Evolutionary conservation across 2,329 filamentous ascomycete genomes (phyloP).

Genomic region (Colletotrichum lentis): DNA sequence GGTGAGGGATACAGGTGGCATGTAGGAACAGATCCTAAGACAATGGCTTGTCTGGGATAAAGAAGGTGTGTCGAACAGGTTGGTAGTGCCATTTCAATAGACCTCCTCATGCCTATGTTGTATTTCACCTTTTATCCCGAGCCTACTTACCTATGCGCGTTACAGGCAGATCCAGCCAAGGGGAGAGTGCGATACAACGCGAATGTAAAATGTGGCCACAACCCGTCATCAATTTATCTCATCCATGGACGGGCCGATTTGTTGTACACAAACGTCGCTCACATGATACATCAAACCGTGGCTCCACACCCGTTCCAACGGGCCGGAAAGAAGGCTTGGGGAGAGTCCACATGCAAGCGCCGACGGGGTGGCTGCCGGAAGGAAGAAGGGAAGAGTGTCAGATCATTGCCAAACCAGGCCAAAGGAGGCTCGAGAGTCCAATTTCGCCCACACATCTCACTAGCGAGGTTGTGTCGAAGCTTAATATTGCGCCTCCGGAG

Average conservation of each 20-base stretch:
- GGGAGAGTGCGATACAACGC: slow-evolving; percentile 29
- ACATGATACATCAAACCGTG: neutral
- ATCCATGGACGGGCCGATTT: neutral
- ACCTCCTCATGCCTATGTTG: neutral
- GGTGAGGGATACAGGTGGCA: neutral
- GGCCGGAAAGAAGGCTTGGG: neutral
- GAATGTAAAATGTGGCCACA: slow-evolving; percentile 9
- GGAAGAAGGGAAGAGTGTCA: neutral
- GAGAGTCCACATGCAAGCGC: neutral
- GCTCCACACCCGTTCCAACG: neutral
- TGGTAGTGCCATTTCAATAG: neutral
- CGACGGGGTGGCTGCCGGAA: neutral
- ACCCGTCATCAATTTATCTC: neutral
- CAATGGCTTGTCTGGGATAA: slow-evolving; percentile 16
- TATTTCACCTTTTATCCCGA: neutral
- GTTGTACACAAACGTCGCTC: neutral
- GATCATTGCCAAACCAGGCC: neutral
- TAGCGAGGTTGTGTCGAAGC: slow-evolving; percentile 24
- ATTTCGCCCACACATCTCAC: neutral
- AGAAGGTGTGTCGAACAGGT: neutral
- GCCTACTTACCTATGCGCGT: slow-evolving; percentile 19
- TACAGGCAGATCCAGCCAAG: slow-evolving; percentile 26
- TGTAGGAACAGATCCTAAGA: slow-evolving; percentile 1
- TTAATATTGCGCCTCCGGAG: neutral
- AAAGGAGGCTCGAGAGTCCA: slow-evolving; percentile 1